These are phyloP conservation scores for Fonsecaea erecta DNA, from an alignment of 2,329 filamentous ascomycete genomes.

Conservation along the genomic window DNA sequence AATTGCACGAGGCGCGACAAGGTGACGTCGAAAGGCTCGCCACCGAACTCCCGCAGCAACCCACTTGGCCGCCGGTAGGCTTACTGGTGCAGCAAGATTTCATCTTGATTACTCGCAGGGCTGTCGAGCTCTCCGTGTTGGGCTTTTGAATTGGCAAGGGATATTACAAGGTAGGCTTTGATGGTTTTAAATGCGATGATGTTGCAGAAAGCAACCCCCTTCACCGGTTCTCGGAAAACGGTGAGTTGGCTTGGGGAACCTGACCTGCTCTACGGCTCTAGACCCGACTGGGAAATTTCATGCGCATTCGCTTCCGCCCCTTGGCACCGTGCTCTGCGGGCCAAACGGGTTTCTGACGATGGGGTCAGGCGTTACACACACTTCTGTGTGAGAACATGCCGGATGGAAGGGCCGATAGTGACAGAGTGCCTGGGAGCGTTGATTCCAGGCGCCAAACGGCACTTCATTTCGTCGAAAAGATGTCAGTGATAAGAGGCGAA, in stretches of 20 bases:
- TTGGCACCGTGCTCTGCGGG: slow-evolving; percentile 4
- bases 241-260: neutral
- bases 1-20: neutral
- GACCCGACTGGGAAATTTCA: slow-evolving; percentile 18
- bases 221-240: neutral
- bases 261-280: neutral
- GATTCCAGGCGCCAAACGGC: neutral
- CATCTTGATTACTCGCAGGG: neutral
- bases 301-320: slow-evolving; percentile 7
- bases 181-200: neutral
- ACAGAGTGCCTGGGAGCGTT: neutral
- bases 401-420: neutral
- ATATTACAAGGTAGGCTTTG: neutral
- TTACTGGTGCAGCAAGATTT: neutral
- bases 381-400: no score
- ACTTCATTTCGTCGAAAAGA: neutral
- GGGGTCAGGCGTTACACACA: neutral
- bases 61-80: neutral
- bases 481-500: neutral
- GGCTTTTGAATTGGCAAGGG: neutral
- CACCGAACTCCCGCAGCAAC: slow-evolving; percentile 2
- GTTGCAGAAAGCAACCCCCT: neutral
- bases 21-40: neutral
- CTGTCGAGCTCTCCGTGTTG: neutral
- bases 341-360: neutral